phyloP scores from a whole-genome alignment of 192 early-diverging fungal genomes.

The Entomortierella chlamydospora region DNA sequence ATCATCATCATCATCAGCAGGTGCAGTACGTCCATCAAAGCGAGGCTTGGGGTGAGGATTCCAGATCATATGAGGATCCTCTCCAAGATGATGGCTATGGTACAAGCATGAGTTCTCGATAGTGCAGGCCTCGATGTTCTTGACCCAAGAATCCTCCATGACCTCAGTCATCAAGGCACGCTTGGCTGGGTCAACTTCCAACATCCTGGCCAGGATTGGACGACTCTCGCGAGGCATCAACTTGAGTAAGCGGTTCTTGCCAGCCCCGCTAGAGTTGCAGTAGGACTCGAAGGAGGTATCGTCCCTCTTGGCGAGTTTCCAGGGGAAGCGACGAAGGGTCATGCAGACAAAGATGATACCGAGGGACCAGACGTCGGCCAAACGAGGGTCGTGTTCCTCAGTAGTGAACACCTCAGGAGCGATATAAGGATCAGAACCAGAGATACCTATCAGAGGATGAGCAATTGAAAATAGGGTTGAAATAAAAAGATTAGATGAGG shows the following conservation, averaged over 20 bases:
- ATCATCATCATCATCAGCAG: neutral
- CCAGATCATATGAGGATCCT: conserved; percentile 15
- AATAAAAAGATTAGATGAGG: conserved; percentile 24
- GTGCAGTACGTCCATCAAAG: neutral
- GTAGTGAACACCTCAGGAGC: conserved; percentile 85
- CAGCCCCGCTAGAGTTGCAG: conserved; percentile 63
- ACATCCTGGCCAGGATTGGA: conserved; percentile 69
- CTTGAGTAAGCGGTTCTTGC: conserved; percentile 64
- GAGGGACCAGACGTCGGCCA: conserved; percentile 89
- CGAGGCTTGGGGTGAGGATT: conserved; percentile 38
- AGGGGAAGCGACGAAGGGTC: conserved; percentile 76
- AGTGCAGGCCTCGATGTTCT: conserved; percentile 68
- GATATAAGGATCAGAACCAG: conserved; percentile 96
- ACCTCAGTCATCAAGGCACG: conserved; percentile 74
- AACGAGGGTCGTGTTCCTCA: conserved; percentile 82
- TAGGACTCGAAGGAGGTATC: conserved; percentile 79
- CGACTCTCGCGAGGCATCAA: conserved; percentile 70
- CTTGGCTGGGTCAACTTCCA: conserved; percentile 67
- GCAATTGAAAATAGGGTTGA: conserved; percentile 60
- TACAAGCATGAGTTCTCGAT: conserved; percentile 9
- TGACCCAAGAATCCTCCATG: conserved; percentile 81
- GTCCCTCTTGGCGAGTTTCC: conserved; percentile 65
- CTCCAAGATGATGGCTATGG: conserved; percentile 43
- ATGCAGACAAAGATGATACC: conserved; percentile 91
- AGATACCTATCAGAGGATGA: conserved; percentile 70